A percentile compares a stretch with the other conserved stretches of the same genome.
Conservation (phyloP, 352 stramenopile genomes). For the Globisporangium takayamanum region DNA sequence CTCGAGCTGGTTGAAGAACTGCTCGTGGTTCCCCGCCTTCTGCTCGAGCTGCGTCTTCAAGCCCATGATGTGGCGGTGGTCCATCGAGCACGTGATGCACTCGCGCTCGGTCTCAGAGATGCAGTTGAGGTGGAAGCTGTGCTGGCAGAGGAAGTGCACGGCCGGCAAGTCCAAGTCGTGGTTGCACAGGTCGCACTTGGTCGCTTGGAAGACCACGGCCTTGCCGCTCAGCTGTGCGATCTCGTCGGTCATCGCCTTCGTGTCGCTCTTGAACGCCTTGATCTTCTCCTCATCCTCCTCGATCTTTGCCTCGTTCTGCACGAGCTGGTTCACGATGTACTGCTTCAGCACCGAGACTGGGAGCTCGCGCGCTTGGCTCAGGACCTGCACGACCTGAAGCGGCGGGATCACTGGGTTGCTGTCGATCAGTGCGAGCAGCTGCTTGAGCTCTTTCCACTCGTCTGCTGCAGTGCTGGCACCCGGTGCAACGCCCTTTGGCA, state of each 20-base stretch:
- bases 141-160: constrained; percentile 89
- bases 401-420: constrained; percentile 77
- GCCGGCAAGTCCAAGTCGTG: constrained; percentile 87
- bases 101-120: constrained; percentile 87
- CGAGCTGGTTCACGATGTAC: constrained; percentile 82
- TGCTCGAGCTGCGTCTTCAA: constrained; percentile 85
- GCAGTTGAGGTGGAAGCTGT: constrained; percentile 89
- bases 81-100: constrained; percentile 84
- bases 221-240: constrained; percentile 77
- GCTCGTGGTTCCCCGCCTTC: constrained; percentile 87
- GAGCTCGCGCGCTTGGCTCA: constrained; percentile 77
- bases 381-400: constrained; percentile 79
- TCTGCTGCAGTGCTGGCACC: constrained; percentile 21
- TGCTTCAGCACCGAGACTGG: constrained; percentile 79
- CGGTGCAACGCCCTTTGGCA: constrained; percentile 50
- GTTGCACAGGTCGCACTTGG: constrained; percentile 87
- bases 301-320: constrained; percentile 74
- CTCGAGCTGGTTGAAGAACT: constrained; percentile 92
- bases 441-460: constrained; percentile 77
- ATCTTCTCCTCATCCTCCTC: constrained; percentile 85
- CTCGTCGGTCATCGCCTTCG: constrained; percentile 89
- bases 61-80: constrained; percentile 79
- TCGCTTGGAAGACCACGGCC: constrained; percentile 87
- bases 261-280: constrained; percentile 80
- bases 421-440: constrained; percentile 72